Evolutionary conservation across 1,284 basidiomycete species (phyloP).

Genomic region (Inonotus hispidus): DNA sequence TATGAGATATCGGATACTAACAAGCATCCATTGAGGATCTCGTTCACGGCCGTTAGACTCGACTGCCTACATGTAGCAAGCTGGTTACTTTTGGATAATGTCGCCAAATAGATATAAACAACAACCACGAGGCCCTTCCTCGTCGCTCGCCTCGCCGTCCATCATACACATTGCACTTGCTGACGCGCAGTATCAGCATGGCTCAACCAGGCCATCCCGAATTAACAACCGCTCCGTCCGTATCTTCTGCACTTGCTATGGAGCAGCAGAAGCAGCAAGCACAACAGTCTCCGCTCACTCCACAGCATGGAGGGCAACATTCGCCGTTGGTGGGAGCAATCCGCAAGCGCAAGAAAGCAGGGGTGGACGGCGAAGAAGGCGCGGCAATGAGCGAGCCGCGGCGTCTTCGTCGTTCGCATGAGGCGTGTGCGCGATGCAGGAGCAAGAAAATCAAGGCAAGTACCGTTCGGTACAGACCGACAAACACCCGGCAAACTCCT

Average conservation of each 20-base stretch:
- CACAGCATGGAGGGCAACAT: conserved; percentile 23
- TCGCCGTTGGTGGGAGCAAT: conserved; percentile 26
- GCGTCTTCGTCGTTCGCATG: conserved; percentile 76
- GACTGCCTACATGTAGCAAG: conserved; percentile 82
- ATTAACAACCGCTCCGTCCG: conserved; percentile 35
- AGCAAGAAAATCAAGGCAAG: conserved; percentile 91
- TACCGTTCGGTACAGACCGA: conserved; percentile 76
- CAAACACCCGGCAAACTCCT: conserved; percentile 49
- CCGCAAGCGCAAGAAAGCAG: conserved; percentile 55
- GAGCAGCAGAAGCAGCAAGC: conserved; percentile 39
- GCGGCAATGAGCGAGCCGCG: conserved; percentile 58
- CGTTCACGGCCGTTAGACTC: conserved; percentile 77
- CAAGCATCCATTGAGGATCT: conserved; percentile 93
- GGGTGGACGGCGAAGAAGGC: conserved; percentile 46
- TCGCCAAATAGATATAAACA: conserved; percentile 6
- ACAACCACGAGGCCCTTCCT: conserved; percentile 1
- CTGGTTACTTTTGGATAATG: conserved; percentile 31
- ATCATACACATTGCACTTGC: conserved; percentile 12
- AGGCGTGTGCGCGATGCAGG: conserved; percentile 83
- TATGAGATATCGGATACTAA: conserved; percentile 31
- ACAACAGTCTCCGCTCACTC: conserved; percentile 26
- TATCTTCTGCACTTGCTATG: conserved; percentile 61
- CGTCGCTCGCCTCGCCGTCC: not conserved
- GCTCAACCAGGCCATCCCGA: conserved; percentile 41
- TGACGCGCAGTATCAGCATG: conserved; percentile 35